These are phyloP conservation scores for Nicotiana benthamiana DNA, from an alignment of 257 asterid species.

Conservation along the genomic window DNA sequence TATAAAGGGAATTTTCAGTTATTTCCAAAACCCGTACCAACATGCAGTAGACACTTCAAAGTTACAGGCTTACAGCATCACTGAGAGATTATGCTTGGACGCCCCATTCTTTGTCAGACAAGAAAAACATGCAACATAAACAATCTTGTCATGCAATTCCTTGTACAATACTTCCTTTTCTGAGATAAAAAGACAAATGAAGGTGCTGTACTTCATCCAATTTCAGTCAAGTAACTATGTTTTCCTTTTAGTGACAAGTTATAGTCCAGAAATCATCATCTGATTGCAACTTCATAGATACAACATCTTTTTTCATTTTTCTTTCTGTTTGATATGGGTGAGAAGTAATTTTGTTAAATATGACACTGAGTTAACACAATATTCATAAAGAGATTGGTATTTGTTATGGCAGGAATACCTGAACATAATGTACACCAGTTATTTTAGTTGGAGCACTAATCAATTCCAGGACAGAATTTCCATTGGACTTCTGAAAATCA, in stretches of 20 bases:
- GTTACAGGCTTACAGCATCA: neutral
- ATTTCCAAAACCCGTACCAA: neutral
- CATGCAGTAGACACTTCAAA: neutral
- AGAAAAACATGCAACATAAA: neutral
- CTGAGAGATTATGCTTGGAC: neutral
- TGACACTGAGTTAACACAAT: neutral
- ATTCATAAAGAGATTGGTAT: neutral
- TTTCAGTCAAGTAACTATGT: neutral
- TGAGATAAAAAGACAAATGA: neutral
- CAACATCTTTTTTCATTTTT: neutral
- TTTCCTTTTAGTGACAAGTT: neutral
- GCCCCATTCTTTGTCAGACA: neutral
- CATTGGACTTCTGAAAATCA: constrained; percentile 68
- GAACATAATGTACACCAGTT: constrained; percentile 95
- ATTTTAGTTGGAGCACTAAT: constrained; percentile 84
- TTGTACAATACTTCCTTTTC: neutral
- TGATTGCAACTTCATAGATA: neutral
- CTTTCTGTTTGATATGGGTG: neutral
- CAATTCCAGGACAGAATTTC: constrained; percentile 75
- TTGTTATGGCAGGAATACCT: constrained; percentile 43
- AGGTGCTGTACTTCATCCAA: neutral
- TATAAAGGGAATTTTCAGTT: neutral
- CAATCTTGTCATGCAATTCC: neutral
- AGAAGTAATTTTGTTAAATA: neutral
- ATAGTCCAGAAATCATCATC: neutral